Evolutionary conservation across 2,329 filamentous ascomycete species (phyloP).

Genomic region (Botrytis squamosa): DNA sequence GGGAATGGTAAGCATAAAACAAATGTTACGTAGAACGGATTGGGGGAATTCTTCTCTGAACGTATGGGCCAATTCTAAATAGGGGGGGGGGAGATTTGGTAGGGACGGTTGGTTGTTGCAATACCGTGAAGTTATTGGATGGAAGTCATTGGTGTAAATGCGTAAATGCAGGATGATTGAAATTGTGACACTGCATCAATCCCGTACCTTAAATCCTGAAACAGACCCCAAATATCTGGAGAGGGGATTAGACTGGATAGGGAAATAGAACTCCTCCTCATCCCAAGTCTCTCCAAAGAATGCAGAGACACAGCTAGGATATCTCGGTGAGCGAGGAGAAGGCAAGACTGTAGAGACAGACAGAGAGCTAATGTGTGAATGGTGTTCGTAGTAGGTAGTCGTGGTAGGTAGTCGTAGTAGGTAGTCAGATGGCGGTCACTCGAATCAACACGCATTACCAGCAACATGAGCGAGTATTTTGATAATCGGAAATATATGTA

Average conservation of each 20-base stretch:
- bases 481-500: slow-evolving; percentile 11
- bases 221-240: slow-evolving; percentile 1
- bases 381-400: background rate
- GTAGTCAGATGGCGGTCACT: background rate
- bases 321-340: background rate
- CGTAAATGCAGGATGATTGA: slow-evolving; percentile 1
- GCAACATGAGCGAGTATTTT: background rate
- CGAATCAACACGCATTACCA: background rate
- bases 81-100: background rate
- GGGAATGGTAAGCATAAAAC: background rate
- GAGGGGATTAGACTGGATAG: background rate
- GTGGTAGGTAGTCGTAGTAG: background rate
- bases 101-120: background rate
- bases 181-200: slow-evolving; percentile 7
- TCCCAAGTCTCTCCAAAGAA: background rate
- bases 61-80: background rate
- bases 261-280: background rate
- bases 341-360: background rate
- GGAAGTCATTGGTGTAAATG: background rate
- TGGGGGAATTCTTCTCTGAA: background rate
- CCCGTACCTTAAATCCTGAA: slow-evolving; percentile 2
- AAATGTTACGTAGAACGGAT: background rate
- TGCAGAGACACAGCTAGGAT: background rate
- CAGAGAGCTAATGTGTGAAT: background rate
- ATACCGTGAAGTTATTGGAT: background rate